Conservation (phyloP, 345 rosid genomes). For the Trapa bicornis region DNA sequence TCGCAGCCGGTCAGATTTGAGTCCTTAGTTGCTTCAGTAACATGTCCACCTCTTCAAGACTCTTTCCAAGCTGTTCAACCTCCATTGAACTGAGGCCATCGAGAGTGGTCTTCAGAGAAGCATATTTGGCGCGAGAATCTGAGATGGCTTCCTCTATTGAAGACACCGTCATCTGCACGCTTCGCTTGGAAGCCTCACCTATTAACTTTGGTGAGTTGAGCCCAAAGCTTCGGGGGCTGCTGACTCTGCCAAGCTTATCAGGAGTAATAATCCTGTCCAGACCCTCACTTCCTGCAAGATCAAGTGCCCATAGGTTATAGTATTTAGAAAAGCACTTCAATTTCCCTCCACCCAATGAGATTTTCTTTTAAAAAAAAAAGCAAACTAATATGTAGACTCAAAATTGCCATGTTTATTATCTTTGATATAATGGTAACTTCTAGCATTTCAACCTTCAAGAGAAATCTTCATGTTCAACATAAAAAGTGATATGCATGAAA, state of each 20-base stretch:
- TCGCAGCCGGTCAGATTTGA: conserved; percentile 28
- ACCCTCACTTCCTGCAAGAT: conserved; percentile 66
- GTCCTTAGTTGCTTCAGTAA: conserved; percentile 46
- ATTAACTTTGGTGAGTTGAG: conserved; percentile 20
- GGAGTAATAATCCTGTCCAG: conserved; percentile 67
- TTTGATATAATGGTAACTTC: neutral
- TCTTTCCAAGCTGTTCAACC: conserved; percentile 45
- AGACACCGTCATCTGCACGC: conserved; percentile 41
- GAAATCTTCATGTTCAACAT: neutral
- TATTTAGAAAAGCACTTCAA: neutral
- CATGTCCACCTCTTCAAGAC: conserved; percentile 53
- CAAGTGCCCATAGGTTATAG: neutral
- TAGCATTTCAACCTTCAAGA: neutral
- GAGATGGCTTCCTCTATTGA: conserved; percentile 61
- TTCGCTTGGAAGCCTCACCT: conserved; percentile 15
- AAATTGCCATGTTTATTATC: neutral
- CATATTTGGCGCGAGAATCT: conserved; percentile 55
- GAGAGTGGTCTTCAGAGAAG: conserved; percentile 31
- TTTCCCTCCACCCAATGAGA: neutral
- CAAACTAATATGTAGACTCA: neutral
- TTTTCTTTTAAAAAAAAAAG: neutral
- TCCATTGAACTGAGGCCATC: conserved; percentile 25
- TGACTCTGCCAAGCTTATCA: conserved; percentile 28
- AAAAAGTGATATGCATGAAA: neutral
- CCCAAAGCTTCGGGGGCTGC: conserved; percentile 26